phyloP scores from a whole-genome alignment of 169 alveolate genomes.

The Theileria orientalis region DNA sequence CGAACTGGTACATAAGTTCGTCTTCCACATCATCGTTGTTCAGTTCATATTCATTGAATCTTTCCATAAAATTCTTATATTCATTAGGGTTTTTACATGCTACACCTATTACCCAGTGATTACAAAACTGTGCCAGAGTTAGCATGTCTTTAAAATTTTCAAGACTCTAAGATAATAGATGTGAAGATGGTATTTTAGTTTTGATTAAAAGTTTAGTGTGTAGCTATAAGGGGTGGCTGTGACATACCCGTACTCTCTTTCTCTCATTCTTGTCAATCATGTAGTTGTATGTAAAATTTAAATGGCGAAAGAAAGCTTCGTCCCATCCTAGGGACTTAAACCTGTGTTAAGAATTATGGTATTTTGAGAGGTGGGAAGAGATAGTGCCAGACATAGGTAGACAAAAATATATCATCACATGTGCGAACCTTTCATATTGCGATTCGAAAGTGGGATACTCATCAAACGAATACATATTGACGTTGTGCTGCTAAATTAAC shows the following conservation, averaged over 20 bases:
- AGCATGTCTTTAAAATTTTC: conserved; percentile 40
- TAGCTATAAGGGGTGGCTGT: too few species aligned
- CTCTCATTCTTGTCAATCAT: conserved; percentile 24
- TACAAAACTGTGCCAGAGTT: conserved; percentile 7
- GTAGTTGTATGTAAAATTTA: conserved; percentile 15
- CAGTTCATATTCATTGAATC: too few species aligned
- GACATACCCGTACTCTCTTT: conserved; percentile 1
- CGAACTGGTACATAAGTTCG: too few species aligned
- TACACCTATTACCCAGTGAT: conserved; percentile 24
- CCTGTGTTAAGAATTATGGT: too few species aligned
- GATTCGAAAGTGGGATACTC: too few species aligned
- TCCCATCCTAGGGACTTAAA: conserved; percentile 48
- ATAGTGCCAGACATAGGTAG: too few species aligned
- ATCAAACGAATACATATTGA: too few species aligned
- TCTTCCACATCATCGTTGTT: too few species aligned
- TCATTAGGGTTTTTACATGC: not conserved
- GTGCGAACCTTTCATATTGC: conserved; percentile 1
- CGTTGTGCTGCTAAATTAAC: too few species aligned
- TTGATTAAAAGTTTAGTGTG: too few species aligned
- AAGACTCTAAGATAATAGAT: conserved; percentile 4
- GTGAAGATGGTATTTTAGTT: too few species aligned
- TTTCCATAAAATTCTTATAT: not conserved
- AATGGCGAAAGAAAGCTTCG: conserved; percentile 19
- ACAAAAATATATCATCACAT: conserved; percentile 12
- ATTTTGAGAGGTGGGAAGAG: too few species aligned